phyloP scores from a whole-genome alignment of 1,284 basidiomycete species.

The Papiliotrema flavescens region DNA sequence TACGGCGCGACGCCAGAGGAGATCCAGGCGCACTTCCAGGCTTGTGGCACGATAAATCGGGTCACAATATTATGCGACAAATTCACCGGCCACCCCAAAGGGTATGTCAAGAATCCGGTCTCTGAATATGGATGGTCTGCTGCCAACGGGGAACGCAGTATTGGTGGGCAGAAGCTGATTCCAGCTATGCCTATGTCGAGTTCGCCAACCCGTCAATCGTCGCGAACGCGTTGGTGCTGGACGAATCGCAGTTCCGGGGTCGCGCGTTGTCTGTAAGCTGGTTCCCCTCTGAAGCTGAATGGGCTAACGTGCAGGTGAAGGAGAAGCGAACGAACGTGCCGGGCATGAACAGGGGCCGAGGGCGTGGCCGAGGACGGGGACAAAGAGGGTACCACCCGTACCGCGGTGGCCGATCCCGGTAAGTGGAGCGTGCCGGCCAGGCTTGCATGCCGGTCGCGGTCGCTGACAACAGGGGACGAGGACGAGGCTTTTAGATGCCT shows the following conservation, averaged over 20 bases:
- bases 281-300: no score
- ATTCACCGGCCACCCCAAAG: constrained; percentile 99
- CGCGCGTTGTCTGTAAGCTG: constrained; percentile 82
- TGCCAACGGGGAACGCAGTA: no score
- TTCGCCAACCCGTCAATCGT: constrained; percentile 94
- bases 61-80: constrained; percentile 99
- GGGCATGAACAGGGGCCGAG: constrained; percentile 76
- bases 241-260: constrained; percentile 91
- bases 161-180: constrained; percentile 1
- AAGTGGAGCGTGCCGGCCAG: constrained; percentile 32
- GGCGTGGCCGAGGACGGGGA: constrained; percentile 56
- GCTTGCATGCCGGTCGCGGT: neutral
- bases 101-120: constrained; percentile 55
- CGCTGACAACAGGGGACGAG: constrained; percentile 5
- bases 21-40: constrained; percentile 95
- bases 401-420: constrained; percentile 69
- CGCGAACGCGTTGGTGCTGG: constrained; percentile 88
- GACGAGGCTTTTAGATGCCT: constrained; percentile 5
- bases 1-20: constrained; percentile 97
- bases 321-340: constrained; percentile 91
- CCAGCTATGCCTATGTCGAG: constrained; percentile 95
- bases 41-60: constrained; percentile 96
- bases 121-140: no score
- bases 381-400: constrained; percentile 68
- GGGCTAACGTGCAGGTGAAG: constrained; percentile 66